A percentile compares a stretch with the other conserved stretches of the same genome.
Evolutionary conservation across 2,329 filamentous ascomycete genomes (phyloP).

Genomic region (Aureobasidium subglaciale): DNA sequence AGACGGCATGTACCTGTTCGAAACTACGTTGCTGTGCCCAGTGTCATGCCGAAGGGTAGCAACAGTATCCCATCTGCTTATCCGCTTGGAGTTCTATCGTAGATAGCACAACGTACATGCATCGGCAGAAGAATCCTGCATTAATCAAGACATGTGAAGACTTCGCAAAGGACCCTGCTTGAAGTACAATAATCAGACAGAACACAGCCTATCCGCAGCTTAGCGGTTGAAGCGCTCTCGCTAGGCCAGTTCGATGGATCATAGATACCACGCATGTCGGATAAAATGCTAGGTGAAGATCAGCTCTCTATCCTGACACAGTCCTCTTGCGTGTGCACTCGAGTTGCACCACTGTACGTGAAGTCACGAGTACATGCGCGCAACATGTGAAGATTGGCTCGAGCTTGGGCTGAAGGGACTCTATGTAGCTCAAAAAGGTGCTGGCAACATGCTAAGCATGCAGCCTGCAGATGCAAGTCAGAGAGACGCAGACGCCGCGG

Average conservation of each 20-base stretch:
- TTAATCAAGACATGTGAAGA: not conserved
- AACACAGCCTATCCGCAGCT: not conserved
- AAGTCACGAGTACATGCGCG: constrained; percentile 10
- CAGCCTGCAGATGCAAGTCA: constrained; percentile 7
- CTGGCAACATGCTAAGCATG: constrained; percentile 1
- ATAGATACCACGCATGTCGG: not conserved
- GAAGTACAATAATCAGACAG: not conserved
- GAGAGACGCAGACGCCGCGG: constrained; percentile 3
- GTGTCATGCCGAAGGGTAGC: constrained; percentile 35
- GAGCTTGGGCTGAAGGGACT: not conserved
- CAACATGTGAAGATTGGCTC: constrained; percentile 10
- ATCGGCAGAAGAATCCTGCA: not conserved
- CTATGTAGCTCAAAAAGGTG: not conserved
- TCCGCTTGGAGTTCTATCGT: constrained; percentile 35
- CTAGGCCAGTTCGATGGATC: not conserved
- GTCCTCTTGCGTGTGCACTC: not conserved
- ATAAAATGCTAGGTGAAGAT: not conserved
- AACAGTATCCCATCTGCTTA: constrained; percentile 40
- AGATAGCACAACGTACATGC: constrained; percentile 9
- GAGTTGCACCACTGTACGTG: not conserved
- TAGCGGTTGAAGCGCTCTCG: not conserved
- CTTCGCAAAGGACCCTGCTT: not conserved
- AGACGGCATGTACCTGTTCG: constrained; percentile 32
- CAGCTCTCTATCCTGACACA: not conserved
- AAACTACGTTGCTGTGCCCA: constrained; percentile 37